These are phyloP conservation scores for Puccinia polysora DNA, from an alignment of 1,284 basidiomycete species.

Conservation along the genomic window DNA sequence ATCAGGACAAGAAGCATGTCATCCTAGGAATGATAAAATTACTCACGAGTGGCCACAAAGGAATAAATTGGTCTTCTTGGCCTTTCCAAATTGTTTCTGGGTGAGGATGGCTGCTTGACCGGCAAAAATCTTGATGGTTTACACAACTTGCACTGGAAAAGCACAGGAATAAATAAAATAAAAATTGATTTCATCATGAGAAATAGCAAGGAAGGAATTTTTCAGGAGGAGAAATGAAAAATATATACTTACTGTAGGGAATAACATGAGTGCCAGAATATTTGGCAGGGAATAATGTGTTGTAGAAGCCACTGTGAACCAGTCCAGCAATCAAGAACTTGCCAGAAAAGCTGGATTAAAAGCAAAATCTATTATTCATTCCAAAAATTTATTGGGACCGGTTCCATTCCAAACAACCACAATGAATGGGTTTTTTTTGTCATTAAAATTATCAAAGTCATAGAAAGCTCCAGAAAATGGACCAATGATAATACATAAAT, in stretches of 20 bases:
- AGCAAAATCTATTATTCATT: conserved; percentile 30
- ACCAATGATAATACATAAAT: conserved; percentile 20
- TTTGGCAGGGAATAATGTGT: conserved; percentile 32
- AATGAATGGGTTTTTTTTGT: conserved; percentile 31
- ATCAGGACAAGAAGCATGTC: too few relatives aligned
- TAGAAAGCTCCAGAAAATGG: conserved; percentile 39
- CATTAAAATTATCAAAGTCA: neutral
- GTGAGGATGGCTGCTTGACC: conserved; percentile 18
- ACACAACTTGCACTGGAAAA: conserved; percentile 24
- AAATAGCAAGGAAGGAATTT: too few relatives aligned
- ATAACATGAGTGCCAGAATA: neutral
- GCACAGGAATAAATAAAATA: too few relatives aligned
- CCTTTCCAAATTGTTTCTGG: neutral
- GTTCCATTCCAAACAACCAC: conserved; percentile 32
- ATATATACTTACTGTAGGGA: conserved; percentile 24
- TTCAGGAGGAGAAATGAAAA: neutral
- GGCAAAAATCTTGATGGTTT: conserved; percentile 34
- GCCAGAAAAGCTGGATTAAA: conserved; percentile 12
- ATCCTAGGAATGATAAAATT: neutral
- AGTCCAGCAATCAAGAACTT: conserved; percentile 10
- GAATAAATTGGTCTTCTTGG: conserved; percentile 29
- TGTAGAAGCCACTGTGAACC: conserved; percentile 36
- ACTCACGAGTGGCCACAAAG: conserved; percentile 35
- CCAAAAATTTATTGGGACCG: conserved; percentile 10
- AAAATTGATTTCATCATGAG: too few relatives aligned